phyloP scores from a whole-genome alignment of 1,284 basidiomycete genomes.

The Papiliotrema flavescens region DNA sequence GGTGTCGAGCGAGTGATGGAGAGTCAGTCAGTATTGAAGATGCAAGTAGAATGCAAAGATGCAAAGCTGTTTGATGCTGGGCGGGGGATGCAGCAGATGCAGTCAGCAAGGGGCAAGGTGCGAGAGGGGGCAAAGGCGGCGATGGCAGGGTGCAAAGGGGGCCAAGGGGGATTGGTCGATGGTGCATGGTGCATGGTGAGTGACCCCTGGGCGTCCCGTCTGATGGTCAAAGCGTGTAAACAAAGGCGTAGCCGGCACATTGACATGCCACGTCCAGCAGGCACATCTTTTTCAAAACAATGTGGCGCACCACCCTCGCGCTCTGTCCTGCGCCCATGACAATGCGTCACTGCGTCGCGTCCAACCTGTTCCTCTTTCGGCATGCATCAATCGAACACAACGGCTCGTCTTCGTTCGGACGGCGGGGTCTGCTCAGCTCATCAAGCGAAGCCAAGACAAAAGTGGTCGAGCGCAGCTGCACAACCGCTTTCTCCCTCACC shows the following conservation, averaged over 20 bases:
- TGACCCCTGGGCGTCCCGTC: too few relatives aligned
- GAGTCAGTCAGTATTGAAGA: background rate
- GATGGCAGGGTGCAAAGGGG: background rate
- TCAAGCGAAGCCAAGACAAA: background rate
- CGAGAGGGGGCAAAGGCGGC: too few relatives aligned
- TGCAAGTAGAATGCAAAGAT: background rate
- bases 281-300: background rate
- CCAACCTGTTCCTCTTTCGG: too few relatives aligned
- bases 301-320: background rate
- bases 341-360: too few relatives aligned
- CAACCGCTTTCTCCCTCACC: too few relatives aligned
- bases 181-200: too few relatives aligned
- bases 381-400: background rate
- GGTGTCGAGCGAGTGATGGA: background rate
- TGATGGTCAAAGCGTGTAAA: background rate
- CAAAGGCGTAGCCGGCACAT: background rate
- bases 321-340: background rate
- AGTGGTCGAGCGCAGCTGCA: background rate
- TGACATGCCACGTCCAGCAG: background rate
- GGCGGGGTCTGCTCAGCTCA: background rate
- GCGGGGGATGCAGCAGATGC: too few relatives aligned
- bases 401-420: background rate
- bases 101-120: too few relatives aligned
- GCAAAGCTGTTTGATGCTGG: background rate
- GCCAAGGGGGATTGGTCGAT: background rate